Percentiles rank a stretch among this genome's conserved stretches.
Evolutionary conservation across 495 filamentous ascomycete species (phyloP).

Genomic region (Penicillium psychrofluorescens): DNA sequence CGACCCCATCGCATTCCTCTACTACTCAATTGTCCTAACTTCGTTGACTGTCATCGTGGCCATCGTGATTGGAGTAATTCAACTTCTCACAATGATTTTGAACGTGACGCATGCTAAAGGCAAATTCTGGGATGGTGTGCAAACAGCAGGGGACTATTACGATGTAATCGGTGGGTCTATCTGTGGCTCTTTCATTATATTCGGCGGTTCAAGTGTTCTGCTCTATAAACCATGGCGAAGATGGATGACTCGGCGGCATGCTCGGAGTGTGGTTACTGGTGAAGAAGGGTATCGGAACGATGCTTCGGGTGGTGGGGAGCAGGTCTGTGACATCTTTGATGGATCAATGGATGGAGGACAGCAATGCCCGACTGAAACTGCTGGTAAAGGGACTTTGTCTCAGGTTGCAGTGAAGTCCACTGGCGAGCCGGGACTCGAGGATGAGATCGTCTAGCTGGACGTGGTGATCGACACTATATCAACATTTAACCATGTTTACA

Average conservation of each 20-base stretch:
- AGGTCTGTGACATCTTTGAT: background rate
- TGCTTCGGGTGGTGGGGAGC: background rate
- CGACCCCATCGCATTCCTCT: slow-evolving; percentile 79
- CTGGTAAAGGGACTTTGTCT: slow-evolving; percentile 9
- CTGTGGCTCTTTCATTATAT: slow-evolving; percentile 73
- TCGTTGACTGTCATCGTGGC: slow-evolving; percentile 83
- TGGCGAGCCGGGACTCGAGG: slow-evolving; percentile 9
- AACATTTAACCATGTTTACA: no score
- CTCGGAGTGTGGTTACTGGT: slow-evolving; percentile 16
- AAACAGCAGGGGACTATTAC: slow-evolving; percentile 67
- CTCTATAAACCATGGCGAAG: slow-evolving; percentile 73
- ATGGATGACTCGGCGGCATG: slow-evolving; percentile 42
- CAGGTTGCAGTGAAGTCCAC: slow-evolving; percentile 11
- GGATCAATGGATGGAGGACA: background rate
- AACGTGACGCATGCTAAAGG: slow-evolving; percentile 68
- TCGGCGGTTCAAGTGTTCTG: slow-evolving; percentile 62
- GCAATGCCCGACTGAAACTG: slow-evolving; percentile 1
- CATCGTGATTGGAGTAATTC: slow-evolving; percentile 75
- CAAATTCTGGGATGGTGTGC: slow-evolving; percentile 80
- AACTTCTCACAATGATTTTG: slow-evolving; percentile 68
- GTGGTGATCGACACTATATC: background rate
- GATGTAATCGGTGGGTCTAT: slow-evolving; percentile 83
- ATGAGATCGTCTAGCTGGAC: slow-evolving; percentile 8
- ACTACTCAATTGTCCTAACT: slow-evolving; percentile 90
- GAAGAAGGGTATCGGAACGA: slow-evolving; percentile 19